phyloP scores from a whole-genome alignment of 305 asterid genomes.

The Fraxinus xanthoxyloides region DNA sequence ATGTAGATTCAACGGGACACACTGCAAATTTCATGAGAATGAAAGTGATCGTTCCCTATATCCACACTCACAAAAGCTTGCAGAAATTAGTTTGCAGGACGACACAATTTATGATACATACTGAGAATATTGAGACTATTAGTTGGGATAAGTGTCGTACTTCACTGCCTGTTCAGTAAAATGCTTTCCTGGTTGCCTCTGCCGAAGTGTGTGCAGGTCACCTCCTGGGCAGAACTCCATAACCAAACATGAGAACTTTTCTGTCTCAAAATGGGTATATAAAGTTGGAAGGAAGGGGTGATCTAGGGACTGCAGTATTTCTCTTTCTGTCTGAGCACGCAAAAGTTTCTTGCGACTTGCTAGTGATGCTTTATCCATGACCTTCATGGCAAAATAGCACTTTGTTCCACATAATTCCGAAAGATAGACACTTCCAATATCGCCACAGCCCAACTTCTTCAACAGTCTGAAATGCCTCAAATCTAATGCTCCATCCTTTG shows the following conservation, averaged over 20 bases:
- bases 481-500: constrained; percentile 70
- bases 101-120: not conserved
- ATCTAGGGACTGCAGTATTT: constrained; percentile 78
- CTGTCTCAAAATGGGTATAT: constrained; percentile 88
- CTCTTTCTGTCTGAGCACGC: constrained; percentile 96
- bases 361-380: constrained; percentile 86
- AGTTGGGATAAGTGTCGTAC: constrained; percentile 45
- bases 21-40: not conserved
- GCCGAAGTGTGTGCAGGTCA: constrained; percentile 89
- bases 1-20: not conserved
- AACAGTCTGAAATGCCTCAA: constrained; percentile 83
- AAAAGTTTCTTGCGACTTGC: constrained; percentile 83
- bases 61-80: not conserved
- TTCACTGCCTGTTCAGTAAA: constrained; percentile 93
- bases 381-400: constrained; percentile 92
- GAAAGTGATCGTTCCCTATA: not conserved
- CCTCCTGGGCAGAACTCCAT: constrained; percentile 99
- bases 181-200: constrained; percentile 88
- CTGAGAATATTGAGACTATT: constrained; percentile 3
- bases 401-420: constrained; percentile 89
- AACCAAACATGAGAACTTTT: constrained; percentile 84
- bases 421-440: constrained; percentile 92
- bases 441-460: constrained; percentile 93
- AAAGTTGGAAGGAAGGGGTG: constrained; percentile 92
- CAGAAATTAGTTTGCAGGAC: not conserved